Evolutionary conservation across 2,329 filamentous ascomycete genomes (phyloP).

Genomic region (Rugonectria rugulosa): DNA sequence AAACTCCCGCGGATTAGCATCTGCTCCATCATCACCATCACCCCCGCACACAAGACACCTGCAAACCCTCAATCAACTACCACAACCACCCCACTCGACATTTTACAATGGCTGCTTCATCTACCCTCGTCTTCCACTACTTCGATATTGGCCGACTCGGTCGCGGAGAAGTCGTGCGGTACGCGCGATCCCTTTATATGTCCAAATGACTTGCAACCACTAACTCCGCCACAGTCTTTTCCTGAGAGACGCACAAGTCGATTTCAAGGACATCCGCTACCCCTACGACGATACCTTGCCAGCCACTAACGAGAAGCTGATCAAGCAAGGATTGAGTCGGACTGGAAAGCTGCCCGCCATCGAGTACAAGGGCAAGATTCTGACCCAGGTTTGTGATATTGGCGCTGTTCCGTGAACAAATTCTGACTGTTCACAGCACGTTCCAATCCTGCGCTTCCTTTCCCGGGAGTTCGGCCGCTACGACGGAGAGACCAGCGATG

Average conservation of each 20-base stretch:
- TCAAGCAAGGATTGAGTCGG: constrained; percentile 34
- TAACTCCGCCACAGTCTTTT: constrained; percentile 19
- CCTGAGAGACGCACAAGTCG: constrained; percentile 25
- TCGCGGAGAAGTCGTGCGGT: constrained; percentile 40
- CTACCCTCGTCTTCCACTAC: constrained; percentile 34
- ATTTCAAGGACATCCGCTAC: constrained; percentile 29
- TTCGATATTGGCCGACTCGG: constrained; percentile 37
- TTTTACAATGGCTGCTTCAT: neutral
- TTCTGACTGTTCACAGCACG: neutral
- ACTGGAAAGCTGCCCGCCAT: constrained; percentile 46
- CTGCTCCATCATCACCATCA: neutral
- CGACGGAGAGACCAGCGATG: constrained; percentile 45
- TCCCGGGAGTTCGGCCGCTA: constrained; percentile 45
- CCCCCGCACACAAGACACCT: neutral
- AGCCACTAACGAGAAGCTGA: constrained; percentile 36
- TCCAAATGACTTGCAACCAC: neutral
- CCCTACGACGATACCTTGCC: constrained; percentile 24
- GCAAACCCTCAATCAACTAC: neutral
- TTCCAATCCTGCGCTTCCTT: constrained; percentile 46
- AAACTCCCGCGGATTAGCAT: neutral
- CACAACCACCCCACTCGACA: neutral
- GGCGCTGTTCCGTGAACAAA: neutral
- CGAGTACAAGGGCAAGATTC: constrained; percentile 43
- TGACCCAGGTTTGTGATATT: constrained; percentile 29
- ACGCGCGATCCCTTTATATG: neutral